Base-by-base conservation (phyloP, 345 rosid species). In the Acer yangbiense region DNA sequence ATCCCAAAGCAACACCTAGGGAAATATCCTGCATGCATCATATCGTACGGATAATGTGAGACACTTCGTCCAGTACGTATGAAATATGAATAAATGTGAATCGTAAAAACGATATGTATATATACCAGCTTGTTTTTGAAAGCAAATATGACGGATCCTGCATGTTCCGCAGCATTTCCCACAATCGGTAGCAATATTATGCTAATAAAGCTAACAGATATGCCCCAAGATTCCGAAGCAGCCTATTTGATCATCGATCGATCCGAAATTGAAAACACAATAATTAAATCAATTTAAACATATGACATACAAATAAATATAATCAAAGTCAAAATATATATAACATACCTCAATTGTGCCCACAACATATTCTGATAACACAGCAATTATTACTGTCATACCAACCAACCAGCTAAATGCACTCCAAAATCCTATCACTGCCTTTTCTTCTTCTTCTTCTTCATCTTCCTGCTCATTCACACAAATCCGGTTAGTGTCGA, bases 81-180 rank as follows among this genome's bases (percentile, higher is more conserved):
- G 46, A 43, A 43, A 7, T 43, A 43, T 43, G 46, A 43, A 43
- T 43, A 43, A 43, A 43, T 8, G 11, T 43, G 39, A 35, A 35
- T 35, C 5, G 39, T 43, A 43, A 43, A 43, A 43, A 65, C 23
- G 6, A 39, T 52, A 64, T 61, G n/a, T 23, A 3, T 16, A n/a
- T 76, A n/a, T 89, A 92, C 97, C 90, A 94, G 79, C 76, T 94
- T 95, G 89, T 95, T 93, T 77, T 92, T 94, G 82, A 83, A 90
- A 69, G 97, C 98, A 54, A 95, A 95, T 23, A 93, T 93, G 83
- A 93, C 81, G 2, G 98, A 90, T 63, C 98, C 98, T 39, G 98
- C 98, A 77, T 95, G 98, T 69, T 95, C 98, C 7, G 98, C 98
- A n/a, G 98, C 98, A 82, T 95, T 95, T 46, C 98, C 98, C 66